Conservation (phyloP, 352 stramenopile genomes). For the Saprolegnia diclina region DNA sequence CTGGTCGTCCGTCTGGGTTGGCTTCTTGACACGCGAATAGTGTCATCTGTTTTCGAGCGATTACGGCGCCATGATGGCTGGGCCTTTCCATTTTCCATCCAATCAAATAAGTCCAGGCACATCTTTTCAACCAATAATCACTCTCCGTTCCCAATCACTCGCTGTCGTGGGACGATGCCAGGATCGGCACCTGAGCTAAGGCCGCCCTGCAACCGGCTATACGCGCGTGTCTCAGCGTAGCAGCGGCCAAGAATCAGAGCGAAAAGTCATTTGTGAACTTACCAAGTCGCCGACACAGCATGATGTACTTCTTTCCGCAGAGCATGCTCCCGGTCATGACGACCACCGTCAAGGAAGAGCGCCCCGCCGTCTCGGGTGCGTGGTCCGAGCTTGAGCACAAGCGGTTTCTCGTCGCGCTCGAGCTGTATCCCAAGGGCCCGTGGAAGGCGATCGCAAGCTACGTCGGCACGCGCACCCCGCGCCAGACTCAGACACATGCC, state of each 20-base stretch:
- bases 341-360: constrained; percentile 12
- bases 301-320: not conserved
- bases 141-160: not conserved
- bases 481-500: constrained; percentile 15
- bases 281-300: not conserved
- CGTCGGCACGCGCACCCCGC: constrained; percentile 19
- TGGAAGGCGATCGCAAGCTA: constrained; percentile 21
- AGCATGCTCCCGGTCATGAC: constrained; percentile 1
- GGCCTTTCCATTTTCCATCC: not conserved
- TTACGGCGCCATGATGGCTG: not conserved
- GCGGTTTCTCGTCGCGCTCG: constrained; percentile 15
- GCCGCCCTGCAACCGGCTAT: not conserved
- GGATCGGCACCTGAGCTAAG: not conserved
- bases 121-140: not conserved
- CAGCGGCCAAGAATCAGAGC: not conserved
- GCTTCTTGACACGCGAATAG: not conserved
- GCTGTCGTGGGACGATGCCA: not conserved
- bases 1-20: not conserved
- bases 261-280: not conserved
- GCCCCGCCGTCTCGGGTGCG: not conserved
- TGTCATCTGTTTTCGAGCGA: not conserved
- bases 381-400: constrained; percentile 20
- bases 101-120: not conserved
- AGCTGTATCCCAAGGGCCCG: constrained; percentile 18
- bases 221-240: not conserved